phyloP scores from a whole-genome alignment of 257 asterid species.

The Nicotiana sylvestris region DNA sequence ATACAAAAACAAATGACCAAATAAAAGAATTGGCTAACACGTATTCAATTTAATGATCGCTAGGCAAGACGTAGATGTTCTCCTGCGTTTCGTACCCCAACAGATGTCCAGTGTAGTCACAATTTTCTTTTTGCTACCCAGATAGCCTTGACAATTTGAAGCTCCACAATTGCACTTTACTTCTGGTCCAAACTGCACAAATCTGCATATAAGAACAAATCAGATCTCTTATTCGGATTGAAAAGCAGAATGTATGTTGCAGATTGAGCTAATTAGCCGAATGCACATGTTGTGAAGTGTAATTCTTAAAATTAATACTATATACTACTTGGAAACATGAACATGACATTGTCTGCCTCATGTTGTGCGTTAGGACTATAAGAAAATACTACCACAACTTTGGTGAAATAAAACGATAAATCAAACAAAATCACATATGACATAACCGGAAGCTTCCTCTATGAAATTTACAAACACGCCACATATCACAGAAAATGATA shows the following conservation, averaged over 20 bases:
- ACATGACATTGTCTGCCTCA: not conserved
- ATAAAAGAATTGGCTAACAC: constrained; percentile 5
- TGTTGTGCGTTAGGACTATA: not conserved
- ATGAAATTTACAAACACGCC: not conserved
- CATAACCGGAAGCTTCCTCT: not conserved
- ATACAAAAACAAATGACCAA: constrained; percentile 21
- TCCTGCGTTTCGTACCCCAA: constrained; percentile 71
- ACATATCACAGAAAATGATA: not conserved
- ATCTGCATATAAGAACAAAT: constrained; percentile 35
- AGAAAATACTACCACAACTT: not conserved
- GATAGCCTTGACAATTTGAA: constrained; percentile 68
- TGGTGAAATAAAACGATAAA: not conserved
- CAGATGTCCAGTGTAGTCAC: constrained; percentile 29
- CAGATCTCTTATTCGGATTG: too few species aligned
- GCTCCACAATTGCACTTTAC: constrained; percentile 87
- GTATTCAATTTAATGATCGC: constrained; percentile 21
- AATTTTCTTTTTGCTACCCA: constrained; percentile 61
- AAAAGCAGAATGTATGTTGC: too few species aligned
- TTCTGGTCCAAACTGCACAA: constrained; percentile 78
- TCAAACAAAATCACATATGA: not conserved
- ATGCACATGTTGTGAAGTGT: too few species aligned
- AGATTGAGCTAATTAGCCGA: too few species aligned
- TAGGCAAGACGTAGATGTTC: constrained; percentile 46
- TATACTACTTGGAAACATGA: not conserved
- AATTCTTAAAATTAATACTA: too few species aligned